Base-by-base conservation (phyloP, 2,329 filamentous ascomycete species). In the Sarocladiaceae sp. region DNA sequence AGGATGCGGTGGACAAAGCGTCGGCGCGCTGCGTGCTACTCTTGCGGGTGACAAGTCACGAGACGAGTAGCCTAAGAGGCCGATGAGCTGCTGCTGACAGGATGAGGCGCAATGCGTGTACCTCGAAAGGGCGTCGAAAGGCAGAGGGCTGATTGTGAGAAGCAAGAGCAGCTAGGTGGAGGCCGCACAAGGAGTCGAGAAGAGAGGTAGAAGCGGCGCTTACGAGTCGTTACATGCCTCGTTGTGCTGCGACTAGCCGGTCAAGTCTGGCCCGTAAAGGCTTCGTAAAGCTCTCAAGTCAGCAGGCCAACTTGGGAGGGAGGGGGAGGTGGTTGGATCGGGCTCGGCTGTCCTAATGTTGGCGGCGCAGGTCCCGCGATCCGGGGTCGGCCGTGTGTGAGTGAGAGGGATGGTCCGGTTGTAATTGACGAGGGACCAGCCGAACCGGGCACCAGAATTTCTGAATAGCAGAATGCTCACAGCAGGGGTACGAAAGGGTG, bases 291-390 rank as follows among this genome's bases (percentile, higher is more conserved):
- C 37, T 41, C 37, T 27, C 37, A 41, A 29, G 37, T 41, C 37
- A 41, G 37, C 37, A 29, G 37, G 37, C 37, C 37, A 41, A 29
- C 23, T 18, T 41, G 37, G 24, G 23, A 24, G 37, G 37, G 29
- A 41, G 37, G 37, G 37, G 37, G 29, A 41, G 37, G 24, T 24
- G 37, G 37, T 41, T 27, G 37, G 37, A 41, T 41, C 37, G 37
- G 37, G 37, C 37, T 41, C 37, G 37, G 37, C 23, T n/a, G n/a
- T n/a, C n/a, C 23, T 41, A 24, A 16, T 41, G 37, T 27, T 41
- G 37, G 37, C 37, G 37, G 37, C 13, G 23, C 37, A 41, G 37
- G 37, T 41, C 37, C 37, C 37, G 19, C 37, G 37, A 41, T 41
- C 37, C 37, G 37, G 37, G 37, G 37, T 11, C 29, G 37, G 7